Percentiles rank a stretch among this genome's conserved stretches.
phyloP scores from a whole-genome alignment of 2,329 filamentous ascomycete genomes.

The Pochonia chlamydosporia region DNA sequence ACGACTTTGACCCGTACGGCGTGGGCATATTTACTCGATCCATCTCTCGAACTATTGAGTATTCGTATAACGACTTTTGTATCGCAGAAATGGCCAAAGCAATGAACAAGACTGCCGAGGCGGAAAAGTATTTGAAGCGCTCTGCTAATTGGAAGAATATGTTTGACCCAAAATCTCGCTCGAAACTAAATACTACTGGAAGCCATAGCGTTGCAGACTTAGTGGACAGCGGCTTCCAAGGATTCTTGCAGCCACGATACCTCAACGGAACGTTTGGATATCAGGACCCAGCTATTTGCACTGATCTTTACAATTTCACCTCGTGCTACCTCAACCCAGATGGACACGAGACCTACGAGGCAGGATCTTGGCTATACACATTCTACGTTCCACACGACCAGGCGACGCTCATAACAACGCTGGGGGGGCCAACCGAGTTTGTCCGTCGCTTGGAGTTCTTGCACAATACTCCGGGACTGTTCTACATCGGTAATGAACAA shows the following conservation, averaged over 20 bases:
- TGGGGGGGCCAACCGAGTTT: slow-evolving; percentile 56
- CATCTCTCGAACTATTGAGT: slow-evolving; percentile 71
- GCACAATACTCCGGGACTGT: slow-evolving; percentile 54
- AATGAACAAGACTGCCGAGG: slow-evolving; percentile 47
- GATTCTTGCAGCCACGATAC: slow-evolving; percentile 65
- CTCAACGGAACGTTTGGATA: slow-evolving; percentile 61
- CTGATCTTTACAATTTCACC: slow-evolving; percentile 39
- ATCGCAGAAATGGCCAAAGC: slow-evolving; percentile 57
- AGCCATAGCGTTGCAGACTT: not conserved
- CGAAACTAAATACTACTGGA: slow-evolving; percentile 13
- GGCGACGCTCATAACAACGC: slow-evolving; percentile 38
- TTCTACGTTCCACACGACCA: slow-evolving; percentile 50
- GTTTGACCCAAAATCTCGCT: slow-evolving; percentile 34
- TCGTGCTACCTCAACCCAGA: slow-evolving; percentile 23
- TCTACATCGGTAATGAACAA: slow-evolving; percentile 63
- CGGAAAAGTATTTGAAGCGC: slow-evolving; percentile 53
- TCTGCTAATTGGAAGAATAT: slow-evolving; percentile 66
- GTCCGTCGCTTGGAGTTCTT: slow-evolving; percentile 56
- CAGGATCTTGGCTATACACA: slow-evolving; percentile 65
- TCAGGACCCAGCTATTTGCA: slow-evolving; percentile 49
- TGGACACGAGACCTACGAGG: slow-evolving; percentile 56
- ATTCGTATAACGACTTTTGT: slow-evolving; percentile 74
- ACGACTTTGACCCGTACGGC: slow-evolving; percentile 60
- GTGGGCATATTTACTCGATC: slow-evolving; percentile 61
- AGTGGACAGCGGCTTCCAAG: slow-evolving; percentile 27